These are phyloP conservation scores for Pisolithus sp. DNA, from an alignment of 768 basidiomycete genomes.

Conservation along the genomic window DNA sequence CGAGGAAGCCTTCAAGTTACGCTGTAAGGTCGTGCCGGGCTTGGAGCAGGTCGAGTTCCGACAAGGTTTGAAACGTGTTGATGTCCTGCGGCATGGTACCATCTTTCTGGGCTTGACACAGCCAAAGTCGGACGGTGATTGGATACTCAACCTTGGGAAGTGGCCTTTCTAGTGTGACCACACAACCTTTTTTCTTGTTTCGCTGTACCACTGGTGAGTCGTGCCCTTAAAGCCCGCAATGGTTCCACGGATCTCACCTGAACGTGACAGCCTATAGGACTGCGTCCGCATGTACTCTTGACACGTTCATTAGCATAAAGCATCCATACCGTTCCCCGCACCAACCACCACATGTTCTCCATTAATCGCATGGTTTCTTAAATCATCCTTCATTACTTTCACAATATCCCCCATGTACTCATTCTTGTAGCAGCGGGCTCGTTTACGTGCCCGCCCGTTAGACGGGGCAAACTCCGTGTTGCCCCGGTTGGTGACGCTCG, in stretches of 20 bases:
- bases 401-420: not conserved
- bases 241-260: not conserved
- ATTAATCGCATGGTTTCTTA: not conserved
- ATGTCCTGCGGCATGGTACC: slow-evolving; percentile 45
- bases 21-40: slow-evolving; percentile 38
- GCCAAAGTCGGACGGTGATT: slow-evolving; percentile 27
- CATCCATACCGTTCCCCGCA: not conserved
- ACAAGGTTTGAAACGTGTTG: slow-evolving; percentile 50
- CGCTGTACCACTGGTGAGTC: not conserved
- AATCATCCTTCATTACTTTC: not conserved
- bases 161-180: slow-evolving; percentile 1
- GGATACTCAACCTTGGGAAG: slow-evolving; percentile 30
- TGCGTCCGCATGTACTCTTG: slow-evolving; percentile 2
- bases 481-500: not conserved
- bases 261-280: not conserved
- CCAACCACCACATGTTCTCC: not conserved
- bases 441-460: not conserved
- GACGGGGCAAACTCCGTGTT: not conserved
- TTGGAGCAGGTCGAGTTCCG: slow-evolving; percentile 35
- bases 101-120: slow-evolving; percentile 48
- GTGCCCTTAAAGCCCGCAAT: not conserved
- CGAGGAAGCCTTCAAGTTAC: slow-evolving; percentile 38
- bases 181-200: not conserved
- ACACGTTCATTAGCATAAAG: not conserved
- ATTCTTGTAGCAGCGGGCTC: not conserved